A percentile compares a stretch with the other conserved stretches of the same genome.
phyloP scores from a whole-genome alignment of 2,329 filamentous ascomycete species.

The Beauveria varroae region DNA sequence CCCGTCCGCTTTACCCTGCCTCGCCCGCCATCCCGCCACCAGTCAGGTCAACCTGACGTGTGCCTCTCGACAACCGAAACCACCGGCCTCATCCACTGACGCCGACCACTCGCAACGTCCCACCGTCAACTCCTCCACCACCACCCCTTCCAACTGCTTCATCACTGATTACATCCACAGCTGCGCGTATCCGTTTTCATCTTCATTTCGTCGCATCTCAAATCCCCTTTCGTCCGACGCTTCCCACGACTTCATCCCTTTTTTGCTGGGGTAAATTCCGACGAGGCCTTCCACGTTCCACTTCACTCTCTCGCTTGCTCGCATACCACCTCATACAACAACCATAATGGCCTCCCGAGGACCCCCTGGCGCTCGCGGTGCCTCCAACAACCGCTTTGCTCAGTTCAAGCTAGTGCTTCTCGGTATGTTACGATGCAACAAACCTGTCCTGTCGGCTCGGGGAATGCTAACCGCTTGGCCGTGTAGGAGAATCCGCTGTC shows the following conservation, averaged over 20 bases:
- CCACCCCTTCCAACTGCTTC: neutral
- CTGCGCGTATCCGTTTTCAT: neutral
- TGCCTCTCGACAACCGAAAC: slow-evolving; percentile 3
- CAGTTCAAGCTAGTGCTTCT: slow-evolving; percentile 98
- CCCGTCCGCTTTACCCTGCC: slow-evolving; percentile 1
- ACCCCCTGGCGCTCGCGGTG: slow-evolving; percentile 52
- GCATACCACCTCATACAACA: slow-evolving; percentile 23
- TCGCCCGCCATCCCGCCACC: slow-evolving; percentile 4
- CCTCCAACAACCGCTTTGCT: slow-evolving; percentile 78
- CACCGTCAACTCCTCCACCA: slow-evolving; percentile 7
- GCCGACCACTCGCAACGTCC: slow-evolving; percentile 5
- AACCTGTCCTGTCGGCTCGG: neutral
- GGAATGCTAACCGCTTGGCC: slow-evolving; percentile 29
- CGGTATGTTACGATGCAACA: slow-evolving; percentile 50
- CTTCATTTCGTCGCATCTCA: neutral
- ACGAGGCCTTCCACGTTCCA: slow-evolving; percentile 3
- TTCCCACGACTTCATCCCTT: neutral
- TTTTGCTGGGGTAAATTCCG: neutral
- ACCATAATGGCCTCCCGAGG: slow-evolving; percentile 76
- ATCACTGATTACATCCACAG: neutral
- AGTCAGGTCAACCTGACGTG: slow-evolving; percentile 8
- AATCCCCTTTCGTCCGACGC: neutral
- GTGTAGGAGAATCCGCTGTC: slow-evolving; percentile 88
- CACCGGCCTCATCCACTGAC: slow-evolving; percentile 6
- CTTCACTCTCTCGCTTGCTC: slow-evolving; percentile 16